phyloP scores from a whole-genome alignment of 306 rosid genomes.

The Biancaea sappan region DNA sequence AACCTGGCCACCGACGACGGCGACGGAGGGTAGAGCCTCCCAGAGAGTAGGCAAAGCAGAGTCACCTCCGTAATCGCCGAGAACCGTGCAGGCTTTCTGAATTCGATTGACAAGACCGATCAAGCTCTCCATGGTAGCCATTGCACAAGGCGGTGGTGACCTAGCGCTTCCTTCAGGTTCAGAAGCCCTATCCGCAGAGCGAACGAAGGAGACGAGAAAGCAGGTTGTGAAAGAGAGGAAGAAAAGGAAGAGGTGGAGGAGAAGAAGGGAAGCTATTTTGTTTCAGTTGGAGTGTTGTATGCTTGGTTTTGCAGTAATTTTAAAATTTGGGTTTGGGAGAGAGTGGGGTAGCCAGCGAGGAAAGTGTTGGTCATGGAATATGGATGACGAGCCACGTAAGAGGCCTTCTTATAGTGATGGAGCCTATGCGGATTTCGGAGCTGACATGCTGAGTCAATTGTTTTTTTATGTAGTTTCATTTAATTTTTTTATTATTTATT shows the following conservation, averaged over 20 bases:
- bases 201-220: neutral
- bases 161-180: neutral
- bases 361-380: neutral
- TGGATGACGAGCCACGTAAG: conserved; percentile 28
- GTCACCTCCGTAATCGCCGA: conserved; percentile 75
- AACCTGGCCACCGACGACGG: conserved; percentile 85
- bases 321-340: neutral
- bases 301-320: neutral
- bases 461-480: neutral
- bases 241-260: conserved; percentile 25
- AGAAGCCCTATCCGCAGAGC: neutral
- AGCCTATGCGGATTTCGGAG: neutral
- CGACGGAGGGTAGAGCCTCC: conserved; percentile 78
- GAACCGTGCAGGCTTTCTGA: conserved; percentile 71
- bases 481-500: neutral
- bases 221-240: conserved; percentile 3
- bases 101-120: conserved; percentile 72
- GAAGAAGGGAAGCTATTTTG: conserved; percentile 37
- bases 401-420: neutral
- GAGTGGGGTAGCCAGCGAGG: neutral
- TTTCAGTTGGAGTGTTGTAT: neutral
- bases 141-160: neutral
- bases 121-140: conserved; percentile 81
- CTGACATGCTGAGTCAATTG: conserved; percentile 7
- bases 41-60: conserved; percentile 65